Evolutionary conservation across 2,329 filamentous ascomycete species (phyloP).

Genomic region (Ascochyta lentis): DNA sequence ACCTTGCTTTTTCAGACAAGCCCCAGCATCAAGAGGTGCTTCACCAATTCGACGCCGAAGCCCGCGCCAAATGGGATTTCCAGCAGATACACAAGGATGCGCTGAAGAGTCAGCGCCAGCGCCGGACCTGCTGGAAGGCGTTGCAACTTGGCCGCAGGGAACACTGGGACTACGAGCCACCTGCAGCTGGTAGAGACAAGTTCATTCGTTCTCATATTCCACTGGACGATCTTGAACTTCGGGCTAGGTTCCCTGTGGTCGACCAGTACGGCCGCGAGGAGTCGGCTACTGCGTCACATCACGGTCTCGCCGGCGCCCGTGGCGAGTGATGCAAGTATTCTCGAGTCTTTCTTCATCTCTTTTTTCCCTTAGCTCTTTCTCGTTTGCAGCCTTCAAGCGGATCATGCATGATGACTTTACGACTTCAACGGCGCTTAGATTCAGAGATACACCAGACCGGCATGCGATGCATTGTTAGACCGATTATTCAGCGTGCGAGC

Average conservation of each 20-base stretch:
- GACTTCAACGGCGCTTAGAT: constrained; percentile 8
- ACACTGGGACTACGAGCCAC: constrained; percentile 85
- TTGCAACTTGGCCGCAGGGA: constrained; percentile 69
- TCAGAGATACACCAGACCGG: neutral
- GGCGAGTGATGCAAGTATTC: constrained; percentile 34
- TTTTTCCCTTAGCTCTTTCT: neutral
- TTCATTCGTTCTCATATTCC: constrained; percentile 82
- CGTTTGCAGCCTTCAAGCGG: constrained; percentile 1
- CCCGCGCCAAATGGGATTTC: constrained; percentile 80
- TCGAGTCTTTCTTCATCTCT: neutral
- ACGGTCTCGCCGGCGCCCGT: constrained; percentile 44
- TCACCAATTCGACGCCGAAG: constrained; percentile 75
- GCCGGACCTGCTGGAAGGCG: constrained; percentile 79
- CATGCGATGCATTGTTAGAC: constrained; percentile 1
- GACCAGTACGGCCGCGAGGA: constrained; percentile 52
- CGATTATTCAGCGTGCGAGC: neutral
- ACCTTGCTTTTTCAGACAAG: constrained; percentile 62
- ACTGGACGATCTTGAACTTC: constrained; percentile 79
- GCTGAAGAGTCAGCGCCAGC: constrained; percentile 76
- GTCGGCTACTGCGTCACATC: constrained; percentile 42
- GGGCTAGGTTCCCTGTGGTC: constrained; percentile 71
- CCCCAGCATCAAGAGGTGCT: constrained; percentile 50
- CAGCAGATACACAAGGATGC: constrained; percentile 76
- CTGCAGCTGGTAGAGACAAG: constrained; percentile 71
- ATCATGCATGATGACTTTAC: neutral